phyloP scores from a whole-genome alignment of 1,284 basidiomycete genomes.

The Athelia sp. region DNA sequence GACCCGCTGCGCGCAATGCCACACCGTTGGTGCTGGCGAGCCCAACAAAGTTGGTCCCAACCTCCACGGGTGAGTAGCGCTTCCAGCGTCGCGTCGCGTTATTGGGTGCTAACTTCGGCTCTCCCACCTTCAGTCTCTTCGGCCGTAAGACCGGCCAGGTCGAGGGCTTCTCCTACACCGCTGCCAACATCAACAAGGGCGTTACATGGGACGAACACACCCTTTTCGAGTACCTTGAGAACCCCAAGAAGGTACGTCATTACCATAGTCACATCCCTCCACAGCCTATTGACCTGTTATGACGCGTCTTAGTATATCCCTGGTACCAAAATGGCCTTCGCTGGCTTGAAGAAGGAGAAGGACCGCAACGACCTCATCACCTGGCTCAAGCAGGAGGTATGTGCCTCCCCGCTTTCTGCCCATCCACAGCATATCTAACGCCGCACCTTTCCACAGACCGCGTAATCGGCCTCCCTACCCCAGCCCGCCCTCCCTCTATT shows the following conservation, averaged over 20 bases:
- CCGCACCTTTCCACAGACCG: background rate
- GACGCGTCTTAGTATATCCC: slow-evolving; percentile 75
- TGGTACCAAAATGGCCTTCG: slow-evolving; percentile 97
- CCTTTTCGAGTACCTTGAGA: slow-evolving; percentile 92
- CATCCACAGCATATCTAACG: background rate
- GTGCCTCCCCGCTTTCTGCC: slow-evolving; percentile 14
- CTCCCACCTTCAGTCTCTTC: slow-evolving; percentile 43
- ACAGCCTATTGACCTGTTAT: background rate
- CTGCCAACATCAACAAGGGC: slow-evolving; percentile 96
- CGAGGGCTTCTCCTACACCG: slow-evolving; percentile 88
- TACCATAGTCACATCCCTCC: background rate
- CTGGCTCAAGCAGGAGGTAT: slow-evolving; percentile 67
- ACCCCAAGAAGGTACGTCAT: slow-evolving; percentile 85
- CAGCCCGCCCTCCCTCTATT: background rate
- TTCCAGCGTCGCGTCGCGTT: background rate
- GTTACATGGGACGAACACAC: slow-evolving; percentile 83
- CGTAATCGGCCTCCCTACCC: background rate
- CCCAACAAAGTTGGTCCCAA: slow-evolving; percentile 92
- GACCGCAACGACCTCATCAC: slow-evolving; percentile 90
- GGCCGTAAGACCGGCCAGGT: slow-evolving; percentile 91
- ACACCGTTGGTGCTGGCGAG: slow-evolving; percentile 84
- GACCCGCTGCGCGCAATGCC: slow-evolving; percentile 97
- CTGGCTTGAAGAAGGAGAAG: slow-evolving; percentile 96
- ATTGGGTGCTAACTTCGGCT: slow-evolving; percentile 3
- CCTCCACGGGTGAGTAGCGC: slow-evolving; percentile 75